Conservation (phyloP, 306 rosid genomes). For the Castanospermum australe region DNA sequence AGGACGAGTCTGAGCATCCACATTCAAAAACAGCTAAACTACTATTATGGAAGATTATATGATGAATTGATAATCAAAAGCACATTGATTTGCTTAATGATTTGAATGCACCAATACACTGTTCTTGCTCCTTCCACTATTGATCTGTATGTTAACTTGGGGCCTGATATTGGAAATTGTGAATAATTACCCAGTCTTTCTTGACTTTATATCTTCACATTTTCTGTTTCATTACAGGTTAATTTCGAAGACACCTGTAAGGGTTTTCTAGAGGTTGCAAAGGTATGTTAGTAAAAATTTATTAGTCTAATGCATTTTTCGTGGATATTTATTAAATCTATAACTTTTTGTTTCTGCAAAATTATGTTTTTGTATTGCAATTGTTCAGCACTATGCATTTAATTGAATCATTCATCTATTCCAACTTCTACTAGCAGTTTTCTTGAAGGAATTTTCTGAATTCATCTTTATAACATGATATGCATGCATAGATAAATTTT, state of each 20-base stretch:
- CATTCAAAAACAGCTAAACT: background rate
- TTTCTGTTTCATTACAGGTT: slow-evolving; percentile 55
- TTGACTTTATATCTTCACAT: background rate
- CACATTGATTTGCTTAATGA: background rate
- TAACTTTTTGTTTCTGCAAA: background rate
- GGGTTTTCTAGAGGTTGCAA: slow-evolving; percentile 95
- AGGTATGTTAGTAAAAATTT: slow-evolving; percentile 49
- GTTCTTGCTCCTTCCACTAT: background rate
- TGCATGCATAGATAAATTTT: background rate
- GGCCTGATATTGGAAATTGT: background rate
- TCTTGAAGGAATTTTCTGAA: background rate
- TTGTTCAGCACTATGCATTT: background rate
- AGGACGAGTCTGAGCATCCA: background rate
- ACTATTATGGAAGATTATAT: background rate
- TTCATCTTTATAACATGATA: background rate
- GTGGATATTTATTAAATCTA: background rate
- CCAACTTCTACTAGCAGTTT: background rate
- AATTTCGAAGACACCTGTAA: slow-evolving; percentile 98
- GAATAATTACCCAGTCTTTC: slow-evolving; percentile 1
- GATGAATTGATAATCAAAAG: background rate
- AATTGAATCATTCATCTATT: slow-evolving; percentile 2
- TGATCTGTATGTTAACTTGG: background rate
- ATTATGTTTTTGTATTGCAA: background rate
- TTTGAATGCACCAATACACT: background rate
- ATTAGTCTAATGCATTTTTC: background rate